These are phyloP conservation scores for Scleroderma bovista DNA, from an alignment of 768 basidiomycete genomes.

Conservation along the genomic window DNA sequence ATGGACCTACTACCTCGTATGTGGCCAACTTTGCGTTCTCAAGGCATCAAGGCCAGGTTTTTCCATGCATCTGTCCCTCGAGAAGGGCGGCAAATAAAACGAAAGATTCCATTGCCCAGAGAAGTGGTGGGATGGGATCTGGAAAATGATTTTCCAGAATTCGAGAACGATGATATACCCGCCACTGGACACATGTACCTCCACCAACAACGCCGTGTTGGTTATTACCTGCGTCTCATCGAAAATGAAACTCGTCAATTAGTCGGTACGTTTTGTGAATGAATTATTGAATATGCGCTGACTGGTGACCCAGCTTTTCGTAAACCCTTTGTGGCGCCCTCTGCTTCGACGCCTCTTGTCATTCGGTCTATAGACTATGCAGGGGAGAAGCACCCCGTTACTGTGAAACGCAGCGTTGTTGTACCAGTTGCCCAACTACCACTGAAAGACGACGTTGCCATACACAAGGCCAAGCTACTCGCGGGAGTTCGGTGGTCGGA, in stretches of 20 bases:
- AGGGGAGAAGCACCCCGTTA: slow-evolving; percentile 70
- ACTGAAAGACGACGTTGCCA: slow-evolving; percentile 52
- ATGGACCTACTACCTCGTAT: neutral
- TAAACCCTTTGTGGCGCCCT: slow-evolving; percentile 72
- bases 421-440: slow-evolving; percentile 73
- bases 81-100: slow-evolving; percentile 12
- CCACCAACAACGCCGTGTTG: slow-evolving; percentile 63
- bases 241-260: slow-evolving; percentile 87
- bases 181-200: slow-evolving; percentile 68
- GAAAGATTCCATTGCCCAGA: slow-evolving; percentile 35
- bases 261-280: slow-evolving; percentile 50
- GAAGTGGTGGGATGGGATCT: slow-evolving; percentile 30
- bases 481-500: slow-evolving; percentile 87
- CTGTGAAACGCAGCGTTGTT: slow-evolving; percentile 65
- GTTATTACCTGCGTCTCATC: slow-evolving; percentile 79
- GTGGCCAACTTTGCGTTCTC: slow-evolving; percentile 6
- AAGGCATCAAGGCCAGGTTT: slow-evolving; percentile 10
- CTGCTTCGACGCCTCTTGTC: slow-evolving; percentile 50
- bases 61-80: slow-evolving; percentile 21
- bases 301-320: slow-evolving; percentile 55
- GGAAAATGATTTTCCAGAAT: slow-evolving; percentile 30
- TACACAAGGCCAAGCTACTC: slow-evolving; percentile 83
- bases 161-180: slow-evolving; percentile 53
- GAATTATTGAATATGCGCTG: slow-evolving; percentile 3
- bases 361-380: slow-evolving; percentile 74